A percentile compares a stretch with the other conserved stretches of the same genome.
phyloP scores from a whole-genome alignment of 2,329 filamentous ascomycete species.

The Chaetomiaceae sp. region DNA sequence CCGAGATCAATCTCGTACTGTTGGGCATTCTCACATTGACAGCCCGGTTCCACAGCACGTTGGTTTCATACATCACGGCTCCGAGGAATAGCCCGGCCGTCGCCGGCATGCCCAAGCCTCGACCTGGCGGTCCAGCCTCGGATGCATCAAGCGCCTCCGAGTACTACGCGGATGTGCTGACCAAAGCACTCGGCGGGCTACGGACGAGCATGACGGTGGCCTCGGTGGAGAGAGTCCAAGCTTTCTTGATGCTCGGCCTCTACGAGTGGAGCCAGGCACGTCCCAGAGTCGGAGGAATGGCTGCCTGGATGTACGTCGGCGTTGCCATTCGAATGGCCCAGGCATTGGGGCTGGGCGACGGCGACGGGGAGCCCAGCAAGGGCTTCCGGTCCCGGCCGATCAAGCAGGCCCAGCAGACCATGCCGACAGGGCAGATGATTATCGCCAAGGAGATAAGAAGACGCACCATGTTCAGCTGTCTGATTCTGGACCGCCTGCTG shows the following conservation, averaged over 20 bases:
- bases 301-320: constrained; percentile 64
- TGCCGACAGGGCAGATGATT: constrained; percentile 33
- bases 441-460: constrained; percentile 61
- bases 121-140: constrained; percentile 33
- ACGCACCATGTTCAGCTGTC: constrained; percentile 71
- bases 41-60: constrained; percentile 59
- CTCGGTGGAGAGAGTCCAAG: constrained; percentile 61
- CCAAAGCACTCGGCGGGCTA: constrained; percentile 45
- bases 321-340: constrained; percentile 62
- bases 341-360: constrained; percentile 56
- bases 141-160: constrained; percentile 57
- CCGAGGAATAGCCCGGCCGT: constrained; percentile 33
- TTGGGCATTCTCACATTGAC: constrained; percentile 66
- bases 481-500: constrained; percentile 66
- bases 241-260: constrained; percentile 64
- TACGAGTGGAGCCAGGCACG: constrained; percentile 67
- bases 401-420: constrained; percentile 7
- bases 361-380: constrained; percentile 36
- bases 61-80: constrained; percentile 50
- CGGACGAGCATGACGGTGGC: constrained; percentile 46
- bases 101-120: constrained; percentile 33
- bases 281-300: constrained; percentile 45
- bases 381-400: constrained; percentile 12
- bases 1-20: constrained; percentile 54
- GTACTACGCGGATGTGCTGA: constrained; percentile 59